phyloP scores from a whole-genome alignment of 805 yeast species.

The Myxozyma kluyveri region DNA sequence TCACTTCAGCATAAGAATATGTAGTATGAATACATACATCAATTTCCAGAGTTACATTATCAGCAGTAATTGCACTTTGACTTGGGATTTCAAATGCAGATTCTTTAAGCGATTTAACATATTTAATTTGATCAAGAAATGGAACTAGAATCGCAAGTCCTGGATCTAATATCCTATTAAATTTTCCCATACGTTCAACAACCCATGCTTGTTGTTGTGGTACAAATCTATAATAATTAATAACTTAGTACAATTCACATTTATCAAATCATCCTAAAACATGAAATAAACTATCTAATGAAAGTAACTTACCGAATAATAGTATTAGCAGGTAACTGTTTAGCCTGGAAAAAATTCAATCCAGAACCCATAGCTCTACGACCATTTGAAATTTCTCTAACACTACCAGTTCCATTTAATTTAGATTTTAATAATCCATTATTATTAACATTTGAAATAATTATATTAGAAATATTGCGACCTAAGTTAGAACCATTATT shows the following conservation, averaged over 20 bases:
- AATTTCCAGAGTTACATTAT: constrained; percentile 78
- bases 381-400: too few relatives aligned
- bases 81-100: constrained; percentile 81
- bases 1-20: too few relatives aligned
- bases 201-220: constrained; percentile 92
- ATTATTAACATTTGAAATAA: too few relatives aligned
- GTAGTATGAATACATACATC: constrained; percentile 41
- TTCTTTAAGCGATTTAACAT: constrained; percentile 80
- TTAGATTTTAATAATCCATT: too few relatives aligned
- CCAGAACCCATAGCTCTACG: too few relatives aligned
- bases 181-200: constrained; percentile 88
- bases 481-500: too few relatives aligned
- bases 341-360: constrained; percentile 13
- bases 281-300: neutral
- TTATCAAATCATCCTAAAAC: neutral
- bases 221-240: constrained; percentile 51
- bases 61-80: constrained; percentile 82
- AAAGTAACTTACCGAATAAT: constrained; percentile 11
- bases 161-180: constrained; percentile 64
- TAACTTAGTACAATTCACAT: neutral
- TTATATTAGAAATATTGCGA: too few relatives aligned
- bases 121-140: constrained; percentile 68
- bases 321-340: constrained; percentile 22
- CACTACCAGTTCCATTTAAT: too few relatives aligned
- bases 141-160: constrained; percentile 76